These are phyloP conservation scores for Rhizophagus sp. DNA, from an alignment of 192 early-diverging fungal genomes.

Conservation along the genomic window DNA sequence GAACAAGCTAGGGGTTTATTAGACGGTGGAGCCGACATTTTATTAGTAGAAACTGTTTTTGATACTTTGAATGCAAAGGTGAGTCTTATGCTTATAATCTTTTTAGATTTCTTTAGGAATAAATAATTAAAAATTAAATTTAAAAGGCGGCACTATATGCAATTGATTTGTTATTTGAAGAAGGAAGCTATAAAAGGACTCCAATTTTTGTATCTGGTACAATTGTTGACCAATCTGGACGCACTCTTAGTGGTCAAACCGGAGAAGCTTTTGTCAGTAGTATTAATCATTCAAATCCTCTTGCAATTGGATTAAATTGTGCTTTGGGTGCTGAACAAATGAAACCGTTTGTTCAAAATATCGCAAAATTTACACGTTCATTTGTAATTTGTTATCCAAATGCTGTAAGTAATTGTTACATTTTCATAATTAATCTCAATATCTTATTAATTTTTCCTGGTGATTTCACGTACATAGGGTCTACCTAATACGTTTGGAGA, in stretches of 20 bases:
- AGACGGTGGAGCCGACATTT: slow-evolving; percentile 91
- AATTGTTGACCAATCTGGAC: slow-evolving; percentile 95
- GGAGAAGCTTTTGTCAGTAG: slow-evolving; percentile 94
- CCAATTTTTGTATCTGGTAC: slow-evolving; percentile 87
- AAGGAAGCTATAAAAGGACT: slow-evolving; percentile 62
- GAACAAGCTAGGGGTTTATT: slow-evolving; percentile 90
- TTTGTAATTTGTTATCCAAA: slow-evolving; percentile 96
- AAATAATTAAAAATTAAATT: not conserved
- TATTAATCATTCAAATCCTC: slow-evolving; percentile 73
- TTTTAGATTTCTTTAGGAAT: not conserved
- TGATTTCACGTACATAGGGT: slow-evolving; percentile 49
- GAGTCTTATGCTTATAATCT: not conserved
- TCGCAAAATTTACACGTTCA: slow-evolving; percentile 77
- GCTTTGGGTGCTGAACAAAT: slow-evolving; percentile 90
- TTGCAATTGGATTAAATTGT: slow-evolving; percentile 92
- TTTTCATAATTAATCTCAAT: not conserved
- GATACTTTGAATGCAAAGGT: slow-evolving; percentile 92
- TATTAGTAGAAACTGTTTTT: slow-evolving; percentile 96
- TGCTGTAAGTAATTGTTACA: slow-evolving; percentile 54
- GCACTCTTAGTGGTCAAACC: slow-evolving; percentile 95
- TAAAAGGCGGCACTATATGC: slow-evolving; percentile 87
- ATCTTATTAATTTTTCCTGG: slow-evolving; percentile 1
- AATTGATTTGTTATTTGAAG: slow-evolving; percentile 81
- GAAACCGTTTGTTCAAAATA: slow-evolving; percentile 92
- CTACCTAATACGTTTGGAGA: slow-evolving; percentile 97